phyloP scores from a whole-genome alignment of 192 early-diverging fungal genomes.

The Anaeromyces robustus region DNA sequence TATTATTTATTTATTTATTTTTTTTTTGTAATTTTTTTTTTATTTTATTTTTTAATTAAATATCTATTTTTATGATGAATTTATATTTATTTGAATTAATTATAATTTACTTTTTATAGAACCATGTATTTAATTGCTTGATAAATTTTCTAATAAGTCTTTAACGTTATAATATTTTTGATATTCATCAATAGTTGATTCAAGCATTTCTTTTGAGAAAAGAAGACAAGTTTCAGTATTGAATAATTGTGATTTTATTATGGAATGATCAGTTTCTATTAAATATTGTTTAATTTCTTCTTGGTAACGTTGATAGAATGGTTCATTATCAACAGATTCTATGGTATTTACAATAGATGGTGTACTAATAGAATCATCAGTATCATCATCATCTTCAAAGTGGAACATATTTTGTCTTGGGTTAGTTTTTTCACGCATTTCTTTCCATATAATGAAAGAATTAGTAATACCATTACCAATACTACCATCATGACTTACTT shows the following conservation, averaged over 20 bases:
- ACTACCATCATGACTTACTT: background rate
- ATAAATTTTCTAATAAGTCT: background rate
- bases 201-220: background rate
- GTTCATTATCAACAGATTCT: background rate
- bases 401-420: background rate
- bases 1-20: too few species aligned
- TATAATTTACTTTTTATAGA: background rate
- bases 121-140: background rate
- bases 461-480: background rate
- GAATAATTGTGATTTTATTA: background rate
- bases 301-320: background rate
- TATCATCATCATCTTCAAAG: background rate
- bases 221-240: background rate
- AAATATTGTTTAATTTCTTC: background rate
- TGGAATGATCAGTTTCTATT: background rate
- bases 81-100: too few species aligned
- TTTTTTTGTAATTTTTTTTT: too few species aligned
- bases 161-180: background rate
- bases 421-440: background rate
- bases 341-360: background rate
- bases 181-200: background rate
- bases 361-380: background rate
- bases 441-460: background rate
- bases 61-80: too few species aligned
- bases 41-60: too few species aligned